Evolutionary conservation across 202 grass and related monocot genomes (phyloP), one percentile per base, ranked within the genome.

Genomic region (Bolboschoenoplectus hybrid): DNA sequence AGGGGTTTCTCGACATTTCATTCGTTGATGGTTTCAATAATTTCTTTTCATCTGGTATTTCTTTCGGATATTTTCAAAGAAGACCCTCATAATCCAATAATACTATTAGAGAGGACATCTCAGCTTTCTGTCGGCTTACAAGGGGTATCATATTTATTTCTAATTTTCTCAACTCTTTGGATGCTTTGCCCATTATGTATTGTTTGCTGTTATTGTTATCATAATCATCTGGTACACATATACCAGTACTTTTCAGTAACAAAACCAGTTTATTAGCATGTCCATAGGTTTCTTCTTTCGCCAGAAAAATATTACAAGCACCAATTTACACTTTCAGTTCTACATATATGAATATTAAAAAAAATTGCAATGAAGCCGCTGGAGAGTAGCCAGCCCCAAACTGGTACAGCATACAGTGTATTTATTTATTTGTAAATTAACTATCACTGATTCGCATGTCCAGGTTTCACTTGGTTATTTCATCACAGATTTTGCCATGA

Each of bases 1-100:
- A 97, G 94, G 86, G 86, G 89, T 8, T 87, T 97, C 83, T 97
- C 94, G 1, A 97, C 94, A 76, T 86, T 97, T 85, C 94, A 97
- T 85, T 90, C 94, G 8, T 49, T 92, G 66, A 64, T 91, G 80
- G 92, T 76, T 60, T 56, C 89, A 4, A 81, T 63, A 4, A 82
- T 92, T 76, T 97, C 94, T 1, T 92, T 94, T 60, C 92, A 92
- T 73, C 74, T 97, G 53, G 51, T 94, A 63, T 80, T 88, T 44
- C 2, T 97, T 49, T 97, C 94, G 64, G 89, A 86, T 70, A 86
- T 94, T 82, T 94, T 94, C 88, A 88, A 43, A 34, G 82, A 87
- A 44, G 81, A 82, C 20, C 46, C 69, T 43, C 40, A 80, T 32
- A 81, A 80, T 41, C 62, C 20, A 81, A 62, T 84, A 50, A 57